A percentile compares a stretch with the other conserved stretches of the same genome.
Evolutionary conservation across 2,329 filamentous ascomycete genomes (phyloP).

Genomic region (Ploettnerulaceae sp.): DNA sequence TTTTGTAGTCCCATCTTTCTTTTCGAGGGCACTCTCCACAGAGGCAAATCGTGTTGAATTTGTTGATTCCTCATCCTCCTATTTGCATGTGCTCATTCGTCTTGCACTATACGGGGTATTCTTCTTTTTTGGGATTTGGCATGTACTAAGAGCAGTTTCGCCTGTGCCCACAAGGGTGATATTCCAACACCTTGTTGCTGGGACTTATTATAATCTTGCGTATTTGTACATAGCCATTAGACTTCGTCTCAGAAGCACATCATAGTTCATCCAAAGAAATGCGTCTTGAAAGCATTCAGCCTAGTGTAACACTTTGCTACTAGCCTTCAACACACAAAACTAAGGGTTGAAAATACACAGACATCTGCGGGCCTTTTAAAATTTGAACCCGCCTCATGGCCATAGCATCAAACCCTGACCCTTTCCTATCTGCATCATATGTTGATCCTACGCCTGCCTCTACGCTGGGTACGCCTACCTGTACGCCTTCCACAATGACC

Average conservation of each 20-base stretch:
- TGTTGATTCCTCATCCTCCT: no score
- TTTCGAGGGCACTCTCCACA: no score
- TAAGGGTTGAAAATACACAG: neutral
- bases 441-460: no score
- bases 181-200: neutral
- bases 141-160: neutral
- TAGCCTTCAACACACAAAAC: neutral
- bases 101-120: no score
- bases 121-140: no score
- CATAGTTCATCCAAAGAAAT: conserved; percentile 5
- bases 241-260: conserved; percentile 4
- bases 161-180: neutral
- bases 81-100: no score
- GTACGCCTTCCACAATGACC: conserved; percentile 3
- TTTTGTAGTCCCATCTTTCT: no score
- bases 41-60: no score
- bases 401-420: conserved; percentile 2
- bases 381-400: conserved; percentile 1
- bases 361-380: conserved; percentile 2
- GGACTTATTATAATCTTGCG: neutral
- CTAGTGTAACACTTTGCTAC: neutral
- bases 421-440: conserved; percentile 2
- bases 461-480: no score
- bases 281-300: neutral
- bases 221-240: neutral